These are phyloP conservation scores for Saccharomyces hybrid DNA, from an alignment of 1,139 yeast species.

Conservation along the genomic window DNA sequence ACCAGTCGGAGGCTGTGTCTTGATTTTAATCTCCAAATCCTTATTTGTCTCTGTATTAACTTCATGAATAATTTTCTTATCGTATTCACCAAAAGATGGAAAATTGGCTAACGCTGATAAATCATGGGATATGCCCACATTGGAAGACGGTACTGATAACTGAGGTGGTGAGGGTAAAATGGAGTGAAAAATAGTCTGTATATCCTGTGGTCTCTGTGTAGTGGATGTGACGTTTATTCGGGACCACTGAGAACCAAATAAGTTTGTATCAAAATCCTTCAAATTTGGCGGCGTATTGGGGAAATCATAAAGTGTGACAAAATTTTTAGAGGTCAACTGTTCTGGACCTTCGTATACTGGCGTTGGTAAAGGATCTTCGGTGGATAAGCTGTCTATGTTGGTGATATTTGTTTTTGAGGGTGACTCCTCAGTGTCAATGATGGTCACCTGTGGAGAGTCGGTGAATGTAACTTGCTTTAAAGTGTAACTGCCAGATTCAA, in stretches of 20 bases:
- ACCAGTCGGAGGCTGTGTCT: constrained; percentile 68
- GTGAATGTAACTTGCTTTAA: constrained; percentile 19
- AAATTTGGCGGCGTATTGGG: constrained; percentile 24
- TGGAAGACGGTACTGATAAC: background rate
- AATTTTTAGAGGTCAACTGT: constrained; percentile 49
- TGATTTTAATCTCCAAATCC: constrained; percentile 42
- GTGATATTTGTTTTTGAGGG: constrained; percentile 6
- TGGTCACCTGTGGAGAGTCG: constrained; percentile 11
- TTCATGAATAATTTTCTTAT: constrained; percentile 40
- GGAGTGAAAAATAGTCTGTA: constrained; percentile 18
- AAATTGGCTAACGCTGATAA: constrained; percentile 41
- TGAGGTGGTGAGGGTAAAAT: background rate
- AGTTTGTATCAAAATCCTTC: constrained; percentile 37
- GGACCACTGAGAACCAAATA: constrained; percentile 55
- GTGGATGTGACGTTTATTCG: background rate
- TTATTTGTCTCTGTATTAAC: constrained; percentile 36
- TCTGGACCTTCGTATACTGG: constrained; percentile 53
- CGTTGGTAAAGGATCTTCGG: background rate
- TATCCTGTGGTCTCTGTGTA: constrained; percentile 18
- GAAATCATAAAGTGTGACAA: constrained; percentile 44
- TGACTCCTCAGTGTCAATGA: constrained; percentile 14
- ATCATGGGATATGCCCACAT: constrained; percentile 16
- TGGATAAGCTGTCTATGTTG: background rate
- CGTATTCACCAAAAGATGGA: constrained; percentile 60
- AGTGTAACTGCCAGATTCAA: background rate